phyloP scores from a whole-genome alignment of 495 filamentous ascomycete species.

The Sabuloglossum arenarium region DNA sequence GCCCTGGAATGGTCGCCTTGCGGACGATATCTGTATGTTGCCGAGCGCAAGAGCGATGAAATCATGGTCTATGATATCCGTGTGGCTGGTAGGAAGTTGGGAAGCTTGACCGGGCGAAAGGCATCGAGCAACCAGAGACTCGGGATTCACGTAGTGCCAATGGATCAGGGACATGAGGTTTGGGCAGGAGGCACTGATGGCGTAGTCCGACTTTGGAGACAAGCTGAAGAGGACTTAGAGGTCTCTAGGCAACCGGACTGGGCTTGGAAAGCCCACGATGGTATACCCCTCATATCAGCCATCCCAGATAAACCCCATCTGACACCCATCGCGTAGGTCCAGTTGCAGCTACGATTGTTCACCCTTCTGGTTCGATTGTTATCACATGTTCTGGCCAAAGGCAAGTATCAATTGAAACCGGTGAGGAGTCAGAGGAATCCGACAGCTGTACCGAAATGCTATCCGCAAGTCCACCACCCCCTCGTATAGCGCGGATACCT shows the following conservation, averaged over 20 bases:
- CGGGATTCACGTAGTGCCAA: constrained; percentile 41
- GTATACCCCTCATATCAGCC: constrained; percentile 12
- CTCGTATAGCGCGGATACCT: background rate
- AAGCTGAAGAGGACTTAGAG: constrained; percentile 28
- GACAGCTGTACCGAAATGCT: background rate
- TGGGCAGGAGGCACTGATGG: constrained; percentile 80
- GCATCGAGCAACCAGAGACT: constrained; percentile 61
- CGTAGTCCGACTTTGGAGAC: constrained; percentile 51
- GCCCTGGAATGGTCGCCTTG: constrained; percentile 65
- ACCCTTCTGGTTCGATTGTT: constrained; percentile 42
- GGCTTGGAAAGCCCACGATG: constrained; percentile 37
- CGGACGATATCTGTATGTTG: constrained; percentile 70
- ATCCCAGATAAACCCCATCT: background rate
- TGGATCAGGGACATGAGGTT: constrained; percentile 36
- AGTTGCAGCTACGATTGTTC: constrained; percentile 41
- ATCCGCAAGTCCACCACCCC: background rate
- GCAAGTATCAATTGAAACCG: constrained; percentile 4
- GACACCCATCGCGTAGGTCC: constrained; percentile 20
- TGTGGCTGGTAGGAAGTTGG: constrained; percentile 43
- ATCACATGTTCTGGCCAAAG: constrained; percentile 57
- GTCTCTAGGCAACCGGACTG: constrained; percentile 32
- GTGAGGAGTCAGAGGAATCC: background rate
- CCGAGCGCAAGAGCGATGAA: constrained; percentile 58
- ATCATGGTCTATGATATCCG: constrained; percentile 72
- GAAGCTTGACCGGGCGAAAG: constrained; percentile 45